Percentiles rank a stretch among this genome's conserved stretches.
phyloP scores from a whole-genome alignment of 1,284 basidiomycete species.

The Cutaneotrichosporon dermatis region DNA sequence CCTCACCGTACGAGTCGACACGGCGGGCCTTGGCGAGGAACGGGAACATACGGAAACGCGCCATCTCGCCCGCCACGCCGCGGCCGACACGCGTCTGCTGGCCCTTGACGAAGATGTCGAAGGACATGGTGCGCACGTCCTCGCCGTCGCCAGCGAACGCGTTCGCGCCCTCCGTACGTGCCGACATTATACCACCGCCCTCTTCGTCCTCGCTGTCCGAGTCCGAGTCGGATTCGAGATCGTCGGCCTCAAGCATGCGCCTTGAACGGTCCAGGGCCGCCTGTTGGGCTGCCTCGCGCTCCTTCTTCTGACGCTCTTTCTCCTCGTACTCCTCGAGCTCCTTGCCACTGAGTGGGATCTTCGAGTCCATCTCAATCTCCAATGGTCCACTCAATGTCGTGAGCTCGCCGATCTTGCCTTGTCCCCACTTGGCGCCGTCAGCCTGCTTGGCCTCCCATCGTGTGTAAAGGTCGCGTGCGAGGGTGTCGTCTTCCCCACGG shows the following conservation, averaged over 20 bases:
- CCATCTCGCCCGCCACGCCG: constrained; percentile 42
- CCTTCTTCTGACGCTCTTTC: constrained; percentile 72
- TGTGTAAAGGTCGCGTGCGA: constrained; percentile 74
- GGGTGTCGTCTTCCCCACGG: constrained; percentile 70
- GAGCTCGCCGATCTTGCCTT: constrained; percentile 78
- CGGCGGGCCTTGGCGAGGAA: constrained; percentile 87
- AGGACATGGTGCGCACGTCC: constrained; percentile 58
- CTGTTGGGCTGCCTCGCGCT: constrained; percentile 80
- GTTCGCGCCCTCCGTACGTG: constrained; percentile 34
- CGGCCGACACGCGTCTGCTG: constrained; percentile 70
- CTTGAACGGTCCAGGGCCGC: constrained; percentile 77
- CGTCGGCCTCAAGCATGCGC: constrained; percentile 77
- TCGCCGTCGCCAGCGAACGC: constrained; percentile 45
- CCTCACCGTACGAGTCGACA: constrained; percentile 95
- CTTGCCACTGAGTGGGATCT: constrained; percentile 76
- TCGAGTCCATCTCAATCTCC: constrained; percentile 73
- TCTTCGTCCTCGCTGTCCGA: constrained; percentile 65
- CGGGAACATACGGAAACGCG: constrained; percentile 91
- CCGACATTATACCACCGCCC: constrained; percentile 60
- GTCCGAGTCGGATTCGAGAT: constrained; percentile 58
- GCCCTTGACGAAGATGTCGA: constrained; percentile 94
- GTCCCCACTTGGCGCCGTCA: constrained; percentile 65
- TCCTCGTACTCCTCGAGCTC: constrained; percentile 80
- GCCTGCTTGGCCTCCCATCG: constrained; percentile 67
- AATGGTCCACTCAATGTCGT: constrained; percentile 69